phyloP scores from a whole-genome alignment of 2,329 filamentous ascomycete genomes.

The Phialophora tarda region DNA sequence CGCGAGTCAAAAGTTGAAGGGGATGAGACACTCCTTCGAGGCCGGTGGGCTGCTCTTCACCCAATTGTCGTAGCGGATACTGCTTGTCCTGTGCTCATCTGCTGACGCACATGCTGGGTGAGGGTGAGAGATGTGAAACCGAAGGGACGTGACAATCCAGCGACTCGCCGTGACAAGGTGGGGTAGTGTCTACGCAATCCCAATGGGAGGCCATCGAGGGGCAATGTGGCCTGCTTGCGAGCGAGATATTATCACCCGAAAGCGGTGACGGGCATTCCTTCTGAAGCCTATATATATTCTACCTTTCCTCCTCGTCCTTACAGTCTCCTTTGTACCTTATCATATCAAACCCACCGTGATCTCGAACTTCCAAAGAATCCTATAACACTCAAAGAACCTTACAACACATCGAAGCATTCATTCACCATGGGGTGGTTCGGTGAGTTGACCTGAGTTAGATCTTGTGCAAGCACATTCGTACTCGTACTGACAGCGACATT shows the following conservation, averaged over 20 bases:
- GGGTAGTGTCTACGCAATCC: slow-evolving; percentile 15
- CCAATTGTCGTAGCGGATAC: slow-evolving; percentile 2
- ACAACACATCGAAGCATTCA: slow-evolving; percentile 9
- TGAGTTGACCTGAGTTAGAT: not conserved
- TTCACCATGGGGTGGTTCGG: slow-evolving; percentile 44
- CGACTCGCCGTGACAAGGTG: slow-evolving; percentile 20
- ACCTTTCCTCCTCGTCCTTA: slow-evolving; percentile 1
- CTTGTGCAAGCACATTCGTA: not conserved
- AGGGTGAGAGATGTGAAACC: slow-evolving; percentile 12
- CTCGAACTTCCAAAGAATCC: not conserved
- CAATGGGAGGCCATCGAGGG: slow-evolving; percentile 6
- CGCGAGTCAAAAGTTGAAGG: not conserved
- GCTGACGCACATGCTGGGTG: slow-evolving; percentile 25
- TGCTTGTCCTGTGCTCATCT: slow-evolving; percentile 9
- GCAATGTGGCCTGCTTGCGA: not conserved
- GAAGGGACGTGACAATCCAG: slow-evolving; percentile 3
- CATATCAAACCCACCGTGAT: slow-evolving; percentile 1
- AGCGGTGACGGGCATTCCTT: slow-evolving; percentile 13
- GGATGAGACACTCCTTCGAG: slow-evolving; percentile 4
- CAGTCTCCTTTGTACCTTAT: not conserved
- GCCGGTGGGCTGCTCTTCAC: not conserved
- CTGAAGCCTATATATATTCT: slow-evolving; percentile 22
- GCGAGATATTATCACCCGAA: not conserved
- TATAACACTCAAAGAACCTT: not conserved
- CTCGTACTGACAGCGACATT: slow-evolving; percentile 18